phyloP scores from a whole-genome alignment of 2,329 filamentous ascomycete genomes.

The Neocatenulostroma microsporum region DNA sequence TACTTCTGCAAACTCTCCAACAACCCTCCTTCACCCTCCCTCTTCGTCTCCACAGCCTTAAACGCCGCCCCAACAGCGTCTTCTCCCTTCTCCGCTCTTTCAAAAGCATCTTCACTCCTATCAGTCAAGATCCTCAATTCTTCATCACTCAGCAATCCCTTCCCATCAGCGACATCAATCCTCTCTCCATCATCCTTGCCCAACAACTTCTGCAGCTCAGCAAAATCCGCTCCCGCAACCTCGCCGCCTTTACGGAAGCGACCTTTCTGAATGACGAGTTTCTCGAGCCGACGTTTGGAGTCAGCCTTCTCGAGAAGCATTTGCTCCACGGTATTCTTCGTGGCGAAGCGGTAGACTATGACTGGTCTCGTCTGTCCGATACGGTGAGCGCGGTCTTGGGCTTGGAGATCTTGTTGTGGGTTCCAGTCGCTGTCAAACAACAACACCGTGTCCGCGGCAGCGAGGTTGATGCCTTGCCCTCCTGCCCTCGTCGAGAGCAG shows the following conservation, averaged over 20 bases:
- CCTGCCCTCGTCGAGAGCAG: slow-evolving; percentile 84
- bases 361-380: slow-evolving; percentile 92
- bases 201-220: slow-evolving; percentile 41
- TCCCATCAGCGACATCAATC: slow-evolving; percentile 51
- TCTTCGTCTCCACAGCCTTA: slow-evolving; percentile 64
- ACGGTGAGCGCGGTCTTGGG: slow-evolving; percentile 88
- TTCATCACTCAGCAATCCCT: slow-evolving; percentile 62
- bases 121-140: slow-evolving; percentile 77
- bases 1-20: slow-evolving; percentile 42
- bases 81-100: slow-evolving; percentile 67
- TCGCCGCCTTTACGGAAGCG: slow-evolving; percentile 59
- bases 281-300: slow-evolving; percentile 84
- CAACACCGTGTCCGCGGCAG: slow-evolving; percentile 84
- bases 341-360: slow-evolving; percentile 87
- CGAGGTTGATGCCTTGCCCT: slow-evolving; percentile 91
- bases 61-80: slow-evolving; percentile 56
- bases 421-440: slow-evolving; percentile 92
- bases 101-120: slow-evolving; percentile 59
- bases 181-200: slow-evolving; percentile 59
- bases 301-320: slow-evolving; percentile 78
- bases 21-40: slow-evolving; percentile 40
- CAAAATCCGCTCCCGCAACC: slow-evolving; percentile 37
- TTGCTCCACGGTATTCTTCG: slow-evolving; percentile 87
- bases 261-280: slow-evolving; percentile 91
- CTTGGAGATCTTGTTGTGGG: slow-evolving; percentile 92